Conservation (phyloP, 106 monocot species). For the Agapanthus africanus region DNA sequence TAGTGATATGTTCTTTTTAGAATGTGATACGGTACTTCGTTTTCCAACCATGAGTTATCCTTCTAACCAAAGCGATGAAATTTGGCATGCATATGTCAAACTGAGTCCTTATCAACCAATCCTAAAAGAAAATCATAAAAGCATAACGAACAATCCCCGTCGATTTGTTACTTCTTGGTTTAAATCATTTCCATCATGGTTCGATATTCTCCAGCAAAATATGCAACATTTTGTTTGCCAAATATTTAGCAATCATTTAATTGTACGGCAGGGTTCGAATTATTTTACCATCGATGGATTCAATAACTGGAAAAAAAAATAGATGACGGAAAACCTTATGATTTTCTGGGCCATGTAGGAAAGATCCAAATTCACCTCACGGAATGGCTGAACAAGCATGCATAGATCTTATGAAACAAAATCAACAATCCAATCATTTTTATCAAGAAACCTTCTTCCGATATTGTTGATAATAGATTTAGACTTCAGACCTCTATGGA, state of each 20-base stretch:
- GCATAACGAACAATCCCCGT: neutral
- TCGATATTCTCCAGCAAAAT: neutral
- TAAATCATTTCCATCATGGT: neutral
- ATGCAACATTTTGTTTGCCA: neutral
- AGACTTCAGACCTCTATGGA: neutral
- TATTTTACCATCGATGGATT: neutral
- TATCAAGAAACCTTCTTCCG: neutral
- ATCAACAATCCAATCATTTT: neutral
- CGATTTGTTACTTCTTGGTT: neutral
- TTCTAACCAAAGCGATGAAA: neutral
- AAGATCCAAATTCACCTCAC: conserved; percentile 10
- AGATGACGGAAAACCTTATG: conserved; percentile 10
- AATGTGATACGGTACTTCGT: neutral
- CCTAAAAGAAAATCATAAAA: neutral
- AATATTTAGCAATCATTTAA: neutral
- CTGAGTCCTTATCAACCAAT: neutral
- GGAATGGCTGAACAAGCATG: conserved; percentile 1
- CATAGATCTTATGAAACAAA: conserved; percentile 6
- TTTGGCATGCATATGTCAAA: neutral
- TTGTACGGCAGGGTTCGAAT: neutral
- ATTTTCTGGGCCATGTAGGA: neutral
- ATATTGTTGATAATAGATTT: neutral
- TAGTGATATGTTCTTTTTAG: neutral
- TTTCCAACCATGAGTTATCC: neutral
- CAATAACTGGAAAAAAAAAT: neutral